Base-by-base conservation (phyloP, 2,329 filamentous ascomycete species). In the Monosporascus sp. region DNA sequence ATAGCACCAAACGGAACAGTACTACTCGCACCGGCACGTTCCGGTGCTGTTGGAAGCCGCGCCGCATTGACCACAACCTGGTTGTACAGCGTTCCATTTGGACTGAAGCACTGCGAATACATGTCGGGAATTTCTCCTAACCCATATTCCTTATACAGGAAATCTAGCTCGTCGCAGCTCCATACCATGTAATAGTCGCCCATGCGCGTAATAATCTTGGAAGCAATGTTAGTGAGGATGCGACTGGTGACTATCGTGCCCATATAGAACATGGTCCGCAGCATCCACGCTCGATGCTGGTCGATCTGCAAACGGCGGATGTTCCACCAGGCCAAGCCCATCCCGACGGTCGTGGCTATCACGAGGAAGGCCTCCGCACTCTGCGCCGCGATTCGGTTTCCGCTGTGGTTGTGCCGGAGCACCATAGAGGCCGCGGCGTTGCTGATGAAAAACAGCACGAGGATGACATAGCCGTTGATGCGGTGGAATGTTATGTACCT, bases 251-350 rank as follows among this genome's bases (percentile, higher is more conserved):
- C 73, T 55, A 84, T 80, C 3, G 70, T 66, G 3, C 73, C 73
- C n/a, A 70, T 73, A 74, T 78, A 25, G 7, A 48, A 14, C 5
- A 34, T 36, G 7, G 76, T 72, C 22, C 83, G 65, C 31, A 86
- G 60, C 82, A 85, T 86, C 82, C 82, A 86, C 3, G 80, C 79
- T 1, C 83, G 74, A 55, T 86, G 83, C 60, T 85, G 77, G 34
- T 85, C 81, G 48, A 88, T 81, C 60, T 85, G 82, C 2, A 85
- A 65, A 2, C 72, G 68, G 63, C 80, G 84, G 64, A 86, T 77
- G 56, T 84, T 84, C 62, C 77, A 70, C 34, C 75, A 76, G 1
- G 81, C 78, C 44, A 84, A 54, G 0, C 62, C 55, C 24, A 81
- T 63, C 9, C 73, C 70, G 1, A 64, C 57, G 0, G 76, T 64